Evolutionary conservation across 768 basidiomycete species (phyloP).

Genomic region (Rhizopogon roseolus): DNA sequence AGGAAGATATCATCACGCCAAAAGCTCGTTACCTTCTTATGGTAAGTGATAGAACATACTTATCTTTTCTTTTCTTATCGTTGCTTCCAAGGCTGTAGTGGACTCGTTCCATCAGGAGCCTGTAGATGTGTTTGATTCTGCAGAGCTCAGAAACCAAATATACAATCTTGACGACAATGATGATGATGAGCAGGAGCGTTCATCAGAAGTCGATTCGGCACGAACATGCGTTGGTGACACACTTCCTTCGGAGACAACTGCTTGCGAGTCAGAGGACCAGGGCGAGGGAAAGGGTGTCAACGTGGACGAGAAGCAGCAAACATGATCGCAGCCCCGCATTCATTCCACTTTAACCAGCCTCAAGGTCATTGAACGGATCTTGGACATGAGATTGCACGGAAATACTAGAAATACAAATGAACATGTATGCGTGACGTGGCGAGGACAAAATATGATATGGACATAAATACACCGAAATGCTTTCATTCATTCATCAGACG

Average conservation of each 20-base stretch:
- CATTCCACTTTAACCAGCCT: background rate
- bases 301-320: background rate
- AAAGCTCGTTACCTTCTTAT: constrained; percentile 19
- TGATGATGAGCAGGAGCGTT: background rate
- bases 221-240: background rate
- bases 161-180: constrained; percentile 9
- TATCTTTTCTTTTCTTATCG: background rate
- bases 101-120: constrained; percentile 15
- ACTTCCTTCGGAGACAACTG: background rate
- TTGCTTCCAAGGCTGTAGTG: constrained; percentile 12
- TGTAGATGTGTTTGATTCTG: constrained; percentile 18
- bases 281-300: background rate
- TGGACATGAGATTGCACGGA: background rate
- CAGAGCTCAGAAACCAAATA: constrained; percentile 11
- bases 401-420: constrained; percentile 1
- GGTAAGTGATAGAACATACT: constrained; percentile 7
- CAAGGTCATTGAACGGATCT: background rate
- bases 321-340: background rate
- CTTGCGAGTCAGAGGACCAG: background rate
- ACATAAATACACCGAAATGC: constrained; percentile 4
- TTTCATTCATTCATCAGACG: background rate
- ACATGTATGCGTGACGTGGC: background rate
- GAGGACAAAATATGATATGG: background rate
- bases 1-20: constrained; percentile 13
- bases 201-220: background rate